Conservation (phyloP, 2,329 filamentous ascomycete genomes). For the Penicillium aurantiogriseum region DNA sequence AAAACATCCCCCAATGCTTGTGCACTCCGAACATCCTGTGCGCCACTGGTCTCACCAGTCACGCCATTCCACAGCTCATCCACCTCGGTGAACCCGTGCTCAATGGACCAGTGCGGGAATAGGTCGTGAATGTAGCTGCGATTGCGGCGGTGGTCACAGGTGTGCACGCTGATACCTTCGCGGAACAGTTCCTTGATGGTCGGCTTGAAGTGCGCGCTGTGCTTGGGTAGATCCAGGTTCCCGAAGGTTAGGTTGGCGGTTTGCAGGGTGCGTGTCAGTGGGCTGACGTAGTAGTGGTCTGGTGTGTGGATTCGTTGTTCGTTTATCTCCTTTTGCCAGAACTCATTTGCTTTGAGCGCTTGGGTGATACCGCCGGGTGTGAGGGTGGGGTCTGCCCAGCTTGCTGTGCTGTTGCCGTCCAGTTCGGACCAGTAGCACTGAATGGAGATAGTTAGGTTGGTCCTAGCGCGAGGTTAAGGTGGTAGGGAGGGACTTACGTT, state of each 20-base stretch:
- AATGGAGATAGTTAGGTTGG: not conserved
- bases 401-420: constrained; percentile 54
- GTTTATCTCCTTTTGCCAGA: constrained; percentile 52
- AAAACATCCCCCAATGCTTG: constrained; percentile 55
- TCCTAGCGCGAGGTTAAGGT: not conserved
- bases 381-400: constrained; percentile 59
- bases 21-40: constrained; percentile 47
- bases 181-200: constrained; percentile 57
- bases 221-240: constrained; percentile 44
- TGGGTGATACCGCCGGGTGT: constrained; percentile 53
- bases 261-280: constrained; percentile 55
- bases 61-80: constrained; percentile 56
- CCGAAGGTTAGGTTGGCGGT: constrained; percentile 57
- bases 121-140: constrained; percentile 47
- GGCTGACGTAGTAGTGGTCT: constrained; percentile 55
- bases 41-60: constrained; percentile 47
- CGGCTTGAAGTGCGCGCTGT: constrained; percentile 48
- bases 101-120: constrained; percentile 53
- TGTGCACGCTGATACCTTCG: constrained; percentile 59
- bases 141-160: constrained; percentile 56
- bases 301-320: constrained; percentile 52
- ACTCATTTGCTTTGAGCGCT: constrained; percentile 43
- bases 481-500: constrained; percentile 45
- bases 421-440: constrained; percentile 59
- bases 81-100: constrained; percentile 52